These are phyloP conservation scores for Lecanosticta acicola DNA, from an alignment of 2,329 filamentous ascomycete species.

Conservation along the genomic window DNA sequence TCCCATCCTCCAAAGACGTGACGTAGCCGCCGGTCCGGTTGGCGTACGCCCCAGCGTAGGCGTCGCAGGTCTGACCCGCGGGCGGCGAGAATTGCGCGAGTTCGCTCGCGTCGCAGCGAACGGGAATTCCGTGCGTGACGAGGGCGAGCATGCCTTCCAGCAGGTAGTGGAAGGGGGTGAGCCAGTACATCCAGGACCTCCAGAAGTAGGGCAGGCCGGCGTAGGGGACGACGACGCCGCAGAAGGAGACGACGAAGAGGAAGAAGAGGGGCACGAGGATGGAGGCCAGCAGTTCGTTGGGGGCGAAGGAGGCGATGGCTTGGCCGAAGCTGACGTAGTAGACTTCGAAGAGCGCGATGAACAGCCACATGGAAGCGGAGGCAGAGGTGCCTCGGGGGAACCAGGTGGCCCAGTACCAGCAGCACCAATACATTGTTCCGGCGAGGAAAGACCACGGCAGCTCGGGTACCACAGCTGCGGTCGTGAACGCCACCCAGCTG, in stretches of 20 bases:
- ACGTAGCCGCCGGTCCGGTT: slow-evolving; percentile 35
- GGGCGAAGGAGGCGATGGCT: slow-evolving; percentile 54
- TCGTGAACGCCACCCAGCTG: slow-evolving; percentile 63
- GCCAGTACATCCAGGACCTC: slow-evolving; percentile 57
- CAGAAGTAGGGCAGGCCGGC: slow-evolving; percentile 71
- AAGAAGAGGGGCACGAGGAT: slow-evolving; percentile 67
- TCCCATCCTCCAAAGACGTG: slow-evolving; percentile 42
- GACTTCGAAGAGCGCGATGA: slow-evolving; percentile 63
- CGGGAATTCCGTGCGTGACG: slow-evolving; percentile 59
- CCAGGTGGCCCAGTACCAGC: slow-evolving; percentile 53
- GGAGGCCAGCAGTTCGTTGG: slow-evolving; percentile 53
- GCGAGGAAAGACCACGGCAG: slow-evolving; percentile 56
- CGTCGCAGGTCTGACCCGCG: slow-evolving; percentile 57
- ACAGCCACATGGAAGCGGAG: slow-evolving; percentile 39
- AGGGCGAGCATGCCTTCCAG: slow-evolving; percentile 74
- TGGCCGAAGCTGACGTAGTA: slow-evolving; percentile 66
- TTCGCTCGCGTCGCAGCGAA: slow-evolving; percentile 56
- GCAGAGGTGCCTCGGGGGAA: slow-evolving; percentile 46
- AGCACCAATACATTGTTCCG: slow-evolving; percentile 56
- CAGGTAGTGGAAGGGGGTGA: slow-evolving; percentile 59
- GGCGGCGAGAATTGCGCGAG: slow-evolving; percentile 63
- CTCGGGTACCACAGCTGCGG: slow-evolving; percentile 57
- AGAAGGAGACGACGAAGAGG: slow-evolving; percentile 67
- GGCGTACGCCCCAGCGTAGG: slow-evolving; percentile 58
- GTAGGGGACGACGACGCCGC: slow-evolving; percentile 73